A percentile compares a stretch with the other conserved stretches of the same genome.
These are phyloP conservation scores for Nannizziopsis barbatae DNA, from an alignment of 2,329 filamentous ascomycete species.

Conservation along the genomic window DNA sequence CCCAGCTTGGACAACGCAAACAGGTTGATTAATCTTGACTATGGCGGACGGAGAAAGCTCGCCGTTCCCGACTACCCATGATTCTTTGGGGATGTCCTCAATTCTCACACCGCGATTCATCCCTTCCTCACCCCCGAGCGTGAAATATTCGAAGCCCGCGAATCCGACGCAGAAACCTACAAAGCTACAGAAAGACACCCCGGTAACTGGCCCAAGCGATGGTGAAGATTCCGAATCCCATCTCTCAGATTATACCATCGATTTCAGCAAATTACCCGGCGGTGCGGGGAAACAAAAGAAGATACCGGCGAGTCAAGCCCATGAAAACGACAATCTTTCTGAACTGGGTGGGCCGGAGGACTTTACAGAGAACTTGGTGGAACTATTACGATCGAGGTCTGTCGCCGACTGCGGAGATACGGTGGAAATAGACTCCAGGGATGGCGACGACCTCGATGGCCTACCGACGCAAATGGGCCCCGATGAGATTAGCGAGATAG, in stretches of 20 bases:
- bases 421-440: constrained; percentile 13
- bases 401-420: constrained; percentile 4
- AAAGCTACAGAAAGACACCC: constrained; percentile 13
- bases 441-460: constrained; percentile 20
- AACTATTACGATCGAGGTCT: constrained; percentile 26
- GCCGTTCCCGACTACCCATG: constrained; percentile 32
- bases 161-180: constrained; percentile 3
- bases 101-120: constrained; percentile 29
- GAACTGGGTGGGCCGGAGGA: constrained; percentile 34
- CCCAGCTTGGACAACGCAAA: neutral
- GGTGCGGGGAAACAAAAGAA: constrained; percentile 13
- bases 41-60: constrained; percentile 32
- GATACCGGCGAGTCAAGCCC: constrained; percentile 6
- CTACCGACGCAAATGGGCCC: constrained; percentile 23
- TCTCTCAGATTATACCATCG: constrained; percentile 32
- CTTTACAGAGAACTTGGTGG: constrained; percentile 34
- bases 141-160: neutral
- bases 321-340: constrained; percentile 25
- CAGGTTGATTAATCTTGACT: constrained; percentile 4
- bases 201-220: constrained; percentile 20
- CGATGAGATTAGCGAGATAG: constrained; percentile 34
- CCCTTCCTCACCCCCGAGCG: constrained; percentile 26
- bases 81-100: constrained; percentile 33
- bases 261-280: constrained; percentile 30
- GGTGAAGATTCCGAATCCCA: constrained; percentile 29